phyloP scores from a whole-genome alignment of 441 rosid species.

The Breynia disticha region DNA sequence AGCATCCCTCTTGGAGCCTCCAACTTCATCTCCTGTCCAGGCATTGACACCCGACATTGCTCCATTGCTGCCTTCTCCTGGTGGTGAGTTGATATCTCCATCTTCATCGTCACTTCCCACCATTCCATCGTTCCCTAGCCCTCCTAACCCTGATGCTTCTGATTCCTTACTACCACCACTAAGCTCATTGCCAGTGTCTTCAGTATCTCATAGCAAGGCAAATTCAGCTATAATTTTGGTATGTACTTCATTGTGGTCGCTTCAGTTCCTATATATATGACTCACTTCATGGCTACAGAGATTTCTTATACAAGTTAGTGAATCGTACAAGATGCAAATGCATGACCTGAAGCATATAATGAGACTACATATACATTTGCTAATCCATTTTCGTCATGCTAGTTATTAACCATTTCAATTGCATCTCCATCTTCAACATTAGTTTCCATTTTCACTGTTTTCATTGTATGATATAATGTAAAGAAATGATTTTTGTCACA shows the following conservation, averaged over 20 bases:
- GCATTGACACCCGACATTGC: slow-evolving; percentile 71
- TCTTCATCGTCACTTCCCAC: slow-evolving; percentile 53
- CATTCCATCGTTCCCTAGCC: slow-evolving; percentile 65
- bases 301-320: no score
- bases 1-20: slow-evolving; percentile 15
- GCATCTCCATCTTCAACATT: not conserved
- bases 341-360: no score
- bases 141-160: slow-evolving; percentile 45
- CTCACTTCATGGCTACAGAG: no score
- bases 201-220: slow-evolving; percentile 20
- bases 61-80: slow-evolving; percentile 68
- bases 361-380: no score
- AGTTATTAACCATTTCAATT: not conserved
- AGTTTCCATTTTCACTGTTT: not conserved
- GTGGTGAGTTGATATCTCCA: slow-evolving; percentile 30
- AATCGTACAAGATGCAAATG: no score
- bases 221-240: slow-evolving; percentile 13
- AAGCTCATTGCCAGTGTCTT: slow-evolving; percentile 34
- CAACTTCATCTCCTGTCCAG: slow-evolving; percentile 24
- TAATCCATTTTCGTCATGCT: no score
- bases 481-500: not conserved
- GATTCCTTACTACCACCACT: slow-evolving; percentile 35
- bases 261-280: slow-evolving; percentile 15
- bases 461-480: slow-evolving; percentile 12
- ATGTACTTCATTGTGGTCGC: slow-evolving; percentile 19